Percentiles rank a stretch among this genome's conserved stretches.
Conservation (phyloP, 441 rosid species). For the Pelargonium cotyledonis region DNA sequence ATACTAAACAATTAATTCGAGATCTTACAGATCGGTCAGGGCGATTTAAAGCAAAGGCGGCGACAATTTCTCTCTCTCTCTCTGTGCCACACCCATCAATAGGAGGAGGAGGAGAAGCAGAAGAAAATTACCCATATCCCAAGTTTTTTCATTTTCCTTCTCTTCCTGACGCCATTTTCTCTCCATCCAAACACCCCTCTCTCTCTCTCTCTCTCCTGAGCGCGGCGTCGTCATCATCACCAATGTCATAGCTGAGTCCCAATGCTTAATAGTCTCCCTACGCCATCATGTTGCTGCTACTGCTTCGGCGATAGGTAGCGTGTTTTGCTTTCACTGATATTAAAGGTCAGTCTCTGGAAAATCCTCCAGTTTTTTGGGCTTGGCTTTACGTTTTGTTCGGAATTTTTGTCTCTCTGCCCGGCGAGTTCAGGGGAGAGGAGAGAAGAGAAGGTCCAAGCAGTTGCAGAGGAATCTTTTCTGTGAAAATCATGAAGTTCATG, state of each 20-base stretch:
- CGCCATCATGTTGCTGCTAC: background rate
- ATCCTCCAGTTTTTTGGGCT: background rate
- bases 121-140: background rate
- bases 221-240: background rate
- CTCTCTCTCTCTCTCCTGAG: background rate
- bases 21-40: too few species aligned
- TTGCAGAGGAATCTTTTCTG: slow-evolving; percentile 17
- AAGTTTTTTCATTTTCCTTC: background rate
- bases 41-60: too few species aligned
- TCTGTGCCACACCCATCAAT: too few species aligned
- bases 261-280: slow-evolving; percentile 3
- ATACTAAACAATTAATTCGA: too few species aligned
- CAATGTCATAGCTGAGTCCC: background rate
- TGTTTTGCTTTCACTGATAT: too few species aligned
- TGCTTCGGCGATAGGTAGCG: too few species aligned
- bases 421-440: background rate
- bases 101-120: too few species aligned
- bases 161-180: background rate
- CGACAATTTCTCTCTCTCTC: too few species aligned
- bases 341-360: background rate
- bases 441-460: slow-evolving; percentile 17
- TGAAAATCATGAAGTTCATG: slow-evolving; percentile 80
- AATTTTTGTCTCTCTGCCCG: background rate
- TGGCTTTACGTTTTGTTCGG: background rate
- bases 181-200: background rate